phyloP scores from a whole-genome alignment of 352 stramenopile species.

The Pythium monospermum region DNA sequence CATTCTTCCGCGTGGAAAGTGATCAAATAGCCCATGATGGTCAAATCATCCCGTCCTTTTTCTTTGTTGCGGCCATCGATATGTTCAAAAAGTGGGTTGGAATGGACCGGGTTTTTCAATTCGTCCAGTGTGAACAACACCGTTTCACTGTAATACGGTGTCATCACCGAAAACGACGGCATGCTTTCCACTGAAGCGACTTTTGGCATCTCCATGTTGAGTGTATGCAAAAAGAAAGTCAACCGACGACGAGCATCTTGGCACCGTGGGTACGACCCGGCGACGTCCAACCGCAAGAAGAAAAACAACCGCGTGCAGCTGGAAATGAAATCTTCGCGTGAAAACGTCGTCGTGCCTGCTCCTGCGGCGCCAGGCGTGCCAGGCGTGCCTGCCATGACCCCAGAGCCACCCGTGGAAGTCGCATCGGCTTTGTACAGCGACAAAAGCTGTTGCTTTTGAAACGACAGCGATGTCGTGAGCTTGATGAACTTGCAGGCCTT shows the following conservation, averaged over 20 bases:
- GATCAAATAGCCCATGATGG: constrained; percentile 86
- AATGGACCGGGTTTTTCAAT: constrained; percentile 75
- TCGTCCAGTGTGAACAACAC: constrained; percentile 86
- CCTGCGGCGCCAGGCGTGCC: constrained; percentile 6
- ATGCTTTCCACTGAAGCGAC: constrained; percentile 74
- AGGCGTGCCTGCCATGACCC: constrained; percentile 30
- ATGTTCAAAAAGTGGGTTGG: constrained; percentile 73
- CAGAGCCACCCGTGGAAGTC: constrained; percentile 45
- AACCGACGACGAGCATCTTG: constrained; percentile 83
- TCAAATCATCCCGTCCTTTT: constrained; percentile 72
- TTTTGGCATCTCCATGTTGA: constrained; percentile 80
- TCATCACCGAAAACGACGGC: constrained; percentile 87
- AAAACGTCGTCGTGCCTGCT: constrained; percentile 34
- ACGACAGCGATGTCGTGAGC: constrained; percentile 45
- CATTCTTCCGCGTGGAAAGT: constrained; percentile 86
- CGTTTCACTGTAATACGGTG: constrained; percentile 85
- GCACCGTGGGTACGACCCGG: constrained; percentile 67
- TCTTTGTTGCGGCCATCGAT: constrained; percentile 70
- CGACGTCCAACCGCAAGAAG: constrained; percentile 63
- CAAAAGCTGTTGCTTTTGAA: constrained; percentile 67
- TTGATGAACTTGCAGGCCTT: constrained; percentile 59
- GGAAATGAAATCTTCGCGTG: constrained; percentile 61
- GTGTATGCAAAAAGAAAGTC: constrained; percentile 82
- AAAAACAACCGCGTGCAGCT: constrained; percentile 80
- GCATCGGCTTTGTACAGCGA: constrained; percentile 66